Conservation (phyloP, 2,329 filamentous ascomycete genomes). For the Penicillium sp. region DNA sequence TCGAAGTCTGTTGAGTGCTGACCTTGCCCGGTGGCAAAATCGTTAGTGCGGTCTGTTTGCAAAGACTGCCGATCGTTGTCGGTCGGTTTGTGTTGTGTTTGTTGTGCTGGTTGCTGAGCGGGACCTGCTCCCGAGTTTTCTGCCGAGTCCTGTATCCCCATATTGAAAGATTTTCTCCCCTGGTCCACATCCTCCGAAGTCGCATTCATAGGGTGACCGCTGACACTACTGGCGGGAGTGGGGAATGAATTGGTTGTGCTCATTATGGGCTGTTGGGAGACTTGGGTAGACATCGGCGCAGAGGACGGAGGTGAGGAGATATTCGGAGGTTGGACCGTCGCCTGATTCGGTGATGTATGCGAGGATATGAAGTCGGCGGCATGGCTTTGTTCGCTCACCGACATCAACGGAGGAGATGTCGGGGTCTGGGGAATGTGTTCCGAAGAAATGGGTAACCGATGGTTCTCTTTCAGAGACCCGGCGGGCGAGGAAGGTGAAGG, state of each 20-base stretch:
- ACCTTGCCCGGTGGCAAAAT: constrained; percentile 22
- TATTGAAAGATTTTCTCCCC: constrained; percentile 30
- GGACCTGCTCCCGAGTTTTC: constrained; percentile 16
- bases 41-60: constrained; percentile 15
- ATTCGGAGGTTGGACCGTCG: constrained; percentile 40
- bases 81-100: constrained; percentile 31
- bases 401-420: constrained; percentile 50
- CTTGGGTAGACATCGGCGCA: constrained; percentile 43
- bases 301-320: constrained; percentile 43
- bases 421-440: constrained; percentile 39
- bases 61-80: constrained; percentile 35
- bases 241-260: constrained; percentile 44
- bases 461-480: constrained; percentile 38
- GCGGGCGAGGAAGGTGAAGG: constrained; percentile 45
- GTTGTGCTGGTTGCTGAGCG: constrained; percentile 17
- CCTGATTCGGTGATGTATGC: constrained; percentile 46
- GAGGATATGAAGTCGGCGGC: constrained; percentile 45
- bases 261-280: constrained; percentile 41
- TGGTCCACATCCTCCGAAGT: constrained; percentile 37
- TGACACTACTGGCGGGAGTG: constrained; percentile 47
- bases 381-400: constrained; percentile 50
- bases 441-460: constrained; percentile 27
- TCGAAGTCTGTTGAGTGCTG: constrained; percentile 24
- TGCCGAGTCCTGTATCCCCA: constrained; percentile 21
- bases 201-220: constrained; percentile 33